Percentiles rank a stretch among this genome's conserved stretches.
Conservation (phyloP, 2,329 filamentous ascomycete species). For the Trichoderma sp. region DNA sequence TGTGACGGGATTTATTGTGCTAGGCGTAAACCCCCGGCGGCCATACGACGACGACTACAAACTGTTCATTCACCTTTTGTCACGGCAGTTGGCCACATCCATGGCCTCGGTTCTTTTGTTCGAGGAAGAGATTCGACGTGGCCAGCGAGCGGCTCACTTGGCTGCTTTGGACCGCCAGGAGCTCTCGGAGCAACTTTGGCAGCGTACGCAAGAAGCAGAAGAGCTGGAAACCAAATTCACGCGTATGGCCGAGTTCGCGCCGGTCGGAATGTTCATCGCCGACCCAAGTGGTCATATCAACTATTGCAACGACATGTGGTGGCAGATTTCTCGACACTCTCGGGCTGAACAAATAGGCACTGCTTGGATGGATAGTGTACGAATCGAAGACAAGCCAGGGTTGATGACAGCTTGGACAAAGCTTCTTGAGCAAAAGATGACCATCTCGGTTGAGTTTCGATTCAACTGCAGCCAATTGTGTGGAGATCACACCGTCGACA, state of each 20-base stretch:
- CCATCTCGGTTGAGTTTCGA: constrained; percentile 69
- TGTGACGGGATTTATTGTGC: constrained; percentile 73
- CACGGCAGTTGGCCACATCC: constrained; percentile 73
- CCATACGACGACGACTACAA: constrained; percentile 80
- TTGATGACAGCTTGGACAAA: constrained; percentile 61
- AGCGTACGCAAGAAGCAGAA: constrained; percentile 59
- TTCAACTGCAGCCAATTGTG: constrained; percentile 67
- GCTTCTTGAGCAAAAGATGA: constrained; percentile 58
- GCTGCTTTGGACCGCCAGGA: constrained; percentile 75
- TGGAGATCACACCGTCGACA: constrained; percentile 59
- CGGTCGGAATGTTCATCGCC: constrained; percentile 84
- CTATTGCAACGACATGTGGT: constrained; percentile 80
- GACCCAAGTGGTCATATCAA: constrained; percentile 66
- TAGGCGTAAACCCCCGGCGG: constrained; percentile 74
- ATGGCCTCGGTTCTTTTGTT: constrained; percentile 79
- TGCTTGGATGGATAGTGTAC: constrained; percentile 70
- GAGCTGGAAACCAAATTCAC: constrained; percentile 77
- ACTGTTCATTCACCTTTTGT: constrained; percentile 71
- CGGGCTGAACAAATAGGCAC: constrained; percentile 56
- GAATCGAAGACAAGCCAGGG: constrained; percentile 59
- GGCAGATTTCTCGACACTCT: constrained; percentile 66
- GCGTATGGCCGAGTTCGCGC: constrained; percentile 79
- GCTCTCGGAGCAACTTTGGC: constrained; percentile 70
- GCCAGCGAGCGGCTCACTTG: constrained; percentile 68
- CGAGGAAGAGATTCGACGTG: constrained; percentile 76